phyloP scores from a whole-genome alignment of 2,329 filamentous ascomycete genomes.

The Endoconidiophora polonica region DNA sequence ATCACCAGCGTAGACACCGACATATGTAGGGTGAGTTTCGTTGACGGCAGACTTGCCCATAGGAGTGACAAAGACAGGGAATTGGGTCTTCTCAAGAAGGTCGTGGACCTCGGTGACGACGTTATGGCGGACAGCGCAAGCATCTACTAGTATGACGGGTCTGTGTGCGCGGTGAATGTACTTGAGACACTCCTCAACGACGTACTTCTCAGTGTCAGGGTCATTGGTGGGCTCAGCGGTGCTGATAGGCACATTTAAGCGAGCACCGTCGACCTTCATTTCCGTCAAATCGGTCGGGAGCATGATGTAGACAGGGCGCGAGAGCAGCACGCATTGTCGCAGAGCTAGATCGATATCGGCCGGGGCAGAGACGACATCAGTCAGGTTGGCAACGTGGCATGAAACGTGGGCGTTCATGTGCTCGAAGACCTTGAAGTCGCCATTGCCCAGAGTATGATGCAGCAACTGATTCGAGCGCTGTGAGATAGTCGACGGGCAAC shows the following conservation, averaged over 20 bases:
- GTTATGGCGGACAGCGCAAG: conserved; percentile 62
- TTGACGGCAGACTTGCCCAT: conserved; percentile 80
- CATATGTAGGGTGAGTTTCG: conserved; percentile 58
- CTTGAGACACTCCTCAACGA: conserved; percentile 63
- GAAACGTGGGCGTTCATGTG: conserved; percentile 62
- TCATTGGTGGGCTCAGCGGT: conserved; percentile 49
- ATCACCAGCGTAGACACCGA: conserved; percentile 71
- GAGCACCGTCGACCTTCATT: conserved; percentile 57
- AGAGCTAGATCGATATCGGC: conserved; percentile 63
- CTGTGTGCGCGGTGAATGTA: conserved; percentile 56
- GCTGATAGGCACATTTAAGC: conserved; percentile 55
- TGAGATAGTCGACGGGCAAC: conserved; percentile 31
- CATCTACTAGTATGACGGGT: conserved; percentile 68
- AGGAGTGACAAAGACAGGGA: conserved; percentile 75
- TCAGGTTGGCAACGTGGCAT: conserved; percentile 53
- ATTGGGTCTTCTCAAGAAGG: conserved; percentile 52
- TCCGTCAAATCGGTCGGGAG: conserved; percentile 68
- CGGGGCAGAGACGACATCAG: conserved; percentile 52
- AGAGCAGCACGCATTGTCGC: conserved; percentile 54
- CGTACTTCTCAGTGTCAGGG: conserved; percentile 56
- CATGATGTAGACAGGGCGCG: conserved; percentile 68
- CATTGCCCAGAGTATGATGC: conserved; percentile 58
- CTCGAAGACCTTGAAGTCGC: conserved; percentile 69
- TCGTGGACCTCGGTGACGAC: conserved; percentile 56
- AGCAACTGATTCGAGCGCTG: conserved; percentile 32